phyloP scores from a whole-genome alignment of 352 stramenopile genomes.

The Hyaloperonospora brassicae region DNA sequence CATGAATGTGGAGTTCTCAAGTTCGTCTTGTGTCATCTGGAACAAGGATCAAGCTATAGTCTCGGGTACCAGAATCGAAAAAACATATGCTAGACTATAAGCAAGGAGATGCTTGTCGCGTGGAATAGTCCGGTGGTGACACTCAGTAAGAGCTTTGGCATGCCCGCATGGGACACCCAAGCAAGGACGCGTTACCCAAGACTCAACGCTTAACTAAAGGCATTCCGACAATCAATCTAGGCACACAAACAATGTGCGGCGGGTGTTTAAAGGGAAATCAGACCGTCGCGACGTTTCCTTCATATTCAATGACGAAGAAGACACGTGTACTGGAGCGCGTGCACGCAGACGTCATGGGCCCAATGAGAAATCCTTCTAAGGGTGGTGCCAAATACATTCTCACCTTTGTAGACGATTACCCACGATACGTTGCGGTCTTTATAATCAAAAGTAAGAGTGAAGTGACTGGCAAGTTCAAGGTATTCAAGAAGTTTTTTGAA shows the following conservation, averaged over 20 bases:
- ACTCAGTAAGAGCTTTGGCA: constrained; percentile 20
- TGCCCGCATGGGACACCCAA: constrained; percentile 1
- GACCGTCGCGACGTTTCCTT: not conserved
- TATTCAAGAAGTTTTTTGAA: constrained; percentile 16
- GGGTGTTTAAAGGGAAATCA: constrained; percentile 17
- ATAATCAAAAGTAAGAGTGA: constrained; percentile 19
- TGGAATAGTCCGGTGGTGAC: constrained; percentile 6
- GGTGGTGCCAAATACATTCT: not conserved
- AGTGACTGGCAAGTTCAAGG: constrained; percentile 5
- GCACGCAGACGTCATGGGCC: constrained; percentile 7
- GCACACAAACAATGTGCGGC: not conserved
- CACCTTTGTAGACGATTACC: constrained; percentile 14
- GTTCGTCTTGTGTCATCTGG: constrained; percentile 5
- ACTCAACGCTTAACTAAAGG: constrained; percentile 8
- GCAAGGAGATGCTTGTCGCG: constrained; percentile 5
- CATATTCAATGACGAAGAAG: constrained; percentile 2
- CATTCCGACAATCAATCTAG: not conserved
- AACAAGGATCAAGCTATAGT: not conserved
- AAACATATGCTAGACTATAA: constrained; percentile 11
- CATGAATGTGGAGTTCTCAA: constrained; percentile 11
- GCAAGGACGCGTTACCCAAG: not conserved
- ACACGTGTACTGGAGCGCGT: constrained; percentile 10
- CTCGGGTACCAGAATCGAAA: constrained; percentile 2
- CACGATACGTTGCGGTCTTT: constrained; percentile 7
- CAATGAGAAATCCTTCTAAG: constrained; percentile 9